Conservation (phyloP, 768 basidiomycete species). For the Lactifluus hygrophoroides region DNA sequence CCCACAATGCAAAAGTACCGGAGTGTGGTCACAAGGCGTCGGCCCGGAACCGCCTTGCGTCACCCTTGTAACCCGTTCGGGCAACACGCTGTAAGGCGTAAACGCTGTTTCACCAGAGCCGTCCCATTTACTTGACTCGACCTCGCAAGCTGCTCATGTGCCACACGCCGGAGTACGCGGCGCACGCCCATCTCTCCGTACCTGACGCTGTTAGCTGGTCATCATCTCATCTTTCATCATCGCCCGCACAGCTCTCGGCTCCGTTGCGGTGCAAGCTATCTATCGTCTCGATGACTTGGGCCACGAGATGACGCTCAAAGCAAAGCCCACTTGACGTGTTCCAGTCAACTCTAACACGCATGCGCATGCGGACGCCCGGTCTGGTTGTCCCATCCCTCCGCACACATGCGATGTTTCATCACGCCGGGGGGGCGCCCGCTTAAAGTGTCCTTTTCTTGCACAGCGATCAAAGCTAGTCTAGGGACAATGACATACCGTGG, state of each 20-base stretch:
- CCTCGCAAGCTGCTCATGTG: no score
- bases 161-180: neutral
- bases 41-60: neutral
- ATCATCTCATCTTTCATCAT: conserved; percentile 7
- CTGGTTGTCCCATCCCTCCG: neutral
- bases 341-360: no score
- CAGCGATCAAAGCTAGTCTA: neutral
- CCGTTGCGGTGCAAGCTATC: neutral
- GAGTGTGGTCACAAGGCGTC: neutral
- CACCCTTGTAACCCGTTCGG: neutral
- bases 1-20: neutral
- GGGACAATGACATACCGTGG: conserved; percentile 8
- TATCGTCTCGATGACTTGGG: neutral
- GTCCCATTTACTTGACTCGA: neutral
- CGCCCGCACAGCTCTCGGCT: neutral
- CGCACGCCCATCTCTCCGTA: neutral
- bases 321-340: neutral
- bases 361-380: no score
- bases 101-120: neutral
- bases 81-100: neutral
- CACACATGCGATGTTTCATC: conserved; percentile 12
- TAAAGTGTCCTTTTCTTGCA: neutral
- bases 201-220: conserved; percentile 3
- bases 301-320: neutral
- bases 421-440: neutral